Evolutionary conservation across 345 rosid species (phyloP).

Genomic region (Kandelia obovata): DNA sequence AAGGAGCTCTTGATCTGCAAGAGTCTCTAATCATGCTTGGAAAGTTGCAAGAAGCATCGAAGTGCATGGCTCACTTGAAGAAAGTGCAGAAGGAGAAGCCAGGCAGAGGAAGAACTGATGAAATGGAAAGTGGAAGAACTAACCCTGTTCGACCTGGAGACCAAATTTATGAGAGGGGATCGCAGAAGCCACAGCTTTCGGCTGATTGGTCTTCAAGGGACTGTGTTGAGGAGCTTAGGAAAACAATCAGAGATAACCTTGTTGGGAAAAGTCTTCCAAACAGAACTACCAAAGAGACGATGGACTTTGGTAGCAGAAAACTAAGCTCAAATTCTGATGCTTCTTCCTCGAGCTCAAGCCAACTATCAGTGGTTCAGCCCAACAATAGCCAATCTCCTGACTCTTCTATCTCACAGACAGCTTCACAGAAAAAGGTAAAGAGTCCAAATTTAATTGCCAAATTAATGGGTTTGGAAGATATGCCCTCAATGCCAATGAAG

Average conservation of each 20-base stretch:
- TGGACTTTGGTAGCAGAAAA: conserved; percentile 22
- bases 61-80: conserved; percentile 45
- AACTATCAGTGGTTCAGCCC: conserved; percentile 36
- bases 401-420: conserved; percentile 34
- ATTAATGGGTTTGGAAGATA: conserved; percentile 87
- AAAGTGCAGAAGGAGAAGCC: conserved; percentile 34
- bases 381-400: conserved; percentile 33
- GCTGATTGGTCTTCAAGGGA: conserved; percentile 48
- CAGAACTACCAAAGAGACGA: conserved; percentile 20
- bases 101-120: conserved; percentile 27
- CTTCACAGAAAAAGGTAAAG: conserved; percentile 29
- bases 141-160: conserved; percentile 36
- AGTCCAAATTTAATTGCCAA: conserved; percentile 69
- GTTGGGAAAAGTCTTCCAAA: conserved; percentile 53
- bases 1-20: conserved; percentile 86
- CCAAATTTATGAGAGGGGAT: conserved; percentile 16
- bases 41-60: conserved; percentile 67
- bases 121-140: conserved; percentile 33
- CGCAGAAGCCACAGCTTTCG: conserved; percentile 31
- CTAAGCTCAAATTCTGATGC: conserved; percentile 41
- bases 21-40: conserved; percentile 75
- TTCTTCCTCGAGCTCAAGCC: conserved; percentile 68
- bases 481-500: conserved; percentile 39
- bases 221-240: conserved; percentile 59
- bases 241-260: conserved; percentile 53